Base-by-base conservation (phyloP, 2,329 filamentous ascomycete species). In the Microascus cirrosus region DNA sequence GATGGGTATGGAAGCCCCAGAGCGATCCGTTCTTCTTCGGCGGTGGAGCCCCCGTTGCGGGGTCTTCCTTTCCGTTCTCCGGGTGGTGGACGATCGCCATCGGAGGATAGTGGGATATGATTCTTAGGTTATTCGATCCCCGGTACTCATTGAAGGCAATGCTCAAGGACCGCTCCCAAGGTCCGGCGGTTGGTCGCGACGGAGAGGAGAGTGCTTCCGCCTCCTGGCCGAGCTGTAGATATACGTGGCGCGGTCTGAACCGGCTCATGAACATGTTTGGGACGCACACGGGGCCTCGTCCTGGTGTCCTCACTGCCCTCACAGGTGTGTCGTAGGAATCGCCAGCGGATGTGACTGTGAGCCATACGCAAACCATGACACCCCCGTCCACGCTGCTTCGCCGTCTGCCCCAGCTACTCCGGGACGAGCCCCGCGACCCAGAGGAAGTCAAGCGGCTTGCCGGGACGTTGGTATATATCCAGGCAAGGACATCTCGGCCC, bases 301-400 rank as follows among this genome's bases (percentile, higher is more conserved):
- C 53, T 4, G 53, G 54, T 10, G 53, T 48, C 45, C 58, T 55
- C 15, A 39, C 24, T 18, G 58, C 58, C 25, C 53, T 32, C 2
- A 56, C 2, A 20, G 54, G 45, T 4, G 35, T 55, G 53, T 25
- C 58, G 45, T 20, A 42, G 28, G 53, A 58, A 50, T 34, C 53
- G 57, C 35, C 58, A 55, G n/a, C 54, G 51, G 25, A 54, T 53
- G 55, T 59, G 6, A 62, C 51, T 5, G 58, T 60, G 57, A 62
- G 59, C 61, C 60, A 62, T 13, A 62, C 56, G 52, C 61, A 62
- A 13, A 62, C 59, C 61, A 62, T 61, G 48, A 62, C 57, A 20
- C 56, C 32, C 8, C 60, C 54, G 11, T 58, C 58, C 5, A 57
- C 32, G 20, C 52, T 58, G 15, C 51, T 53, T n/a, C 39, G 54